Percentiles rank a stretch among this genome's conserved stretches.
phyloP scores from a whole-genome alignment of 129 eudicot genomes.

The Flaveria linearis region DNA sequence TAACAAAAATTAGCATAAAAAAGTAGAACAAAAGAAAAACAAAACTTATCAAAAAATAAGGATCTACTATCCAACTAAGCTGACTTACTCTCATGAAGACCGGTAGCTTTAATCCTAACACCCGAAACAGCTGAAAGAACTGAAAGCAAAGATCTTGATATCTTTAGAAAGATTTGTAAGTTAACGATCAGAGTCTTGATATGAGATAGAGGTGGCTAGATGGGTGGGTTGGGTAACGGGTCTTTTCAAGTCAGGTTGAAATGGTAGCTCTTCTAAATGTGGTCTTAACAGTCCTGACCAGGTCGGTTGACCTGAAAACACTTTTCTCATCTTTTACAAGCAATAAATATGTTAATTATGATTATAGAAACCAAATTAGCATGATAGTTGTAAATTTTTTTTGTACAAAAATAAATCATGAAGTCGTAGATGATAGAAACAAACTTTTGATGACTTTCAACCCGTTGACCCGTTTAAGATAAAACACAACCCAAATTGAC shows the following conservation, averaged over 20 bases:
- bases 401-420: too few species aligned
- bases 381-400: too few species aligned
- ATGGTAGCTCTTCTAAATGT: too few species aligned
- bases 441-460: background rate
- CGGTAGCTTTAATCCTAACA: slow-evolving; percentile 40
- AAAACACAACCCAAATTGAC: background rate
- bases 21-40: background rate
- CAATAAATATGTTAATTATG: too few species aligned
- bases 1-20: background rate
- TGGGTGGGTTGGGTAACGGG: background rate
- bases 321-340: too few species aligned
- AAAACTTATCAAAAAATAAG: background rate
- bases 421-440: background rate
- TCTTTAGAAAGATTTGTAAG: background rate
- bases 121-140: slow-evolving; percentile 65
- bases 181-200: background rate
- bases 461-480: background rate
- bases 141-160: slow-evolving; percentile 31
- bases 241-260: too few species aligned
- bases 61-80: background rate
- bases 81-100: slow-evolving; percentile 56
- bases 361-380: too few species aligned
- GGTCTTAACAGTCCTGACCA: too few species aligned
- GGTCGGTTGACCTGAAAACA: too few species aligned
- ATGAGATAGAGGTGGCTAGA: background rate